Percentiles rank a stretch among this genome's conserved stretches.
These are phyloP conservation scores for Arthrobotrys sphaeroides DNA, from an alignment of 2,329 filamentous ascomycete genomes.

Conservation along the genomic window DNA sequence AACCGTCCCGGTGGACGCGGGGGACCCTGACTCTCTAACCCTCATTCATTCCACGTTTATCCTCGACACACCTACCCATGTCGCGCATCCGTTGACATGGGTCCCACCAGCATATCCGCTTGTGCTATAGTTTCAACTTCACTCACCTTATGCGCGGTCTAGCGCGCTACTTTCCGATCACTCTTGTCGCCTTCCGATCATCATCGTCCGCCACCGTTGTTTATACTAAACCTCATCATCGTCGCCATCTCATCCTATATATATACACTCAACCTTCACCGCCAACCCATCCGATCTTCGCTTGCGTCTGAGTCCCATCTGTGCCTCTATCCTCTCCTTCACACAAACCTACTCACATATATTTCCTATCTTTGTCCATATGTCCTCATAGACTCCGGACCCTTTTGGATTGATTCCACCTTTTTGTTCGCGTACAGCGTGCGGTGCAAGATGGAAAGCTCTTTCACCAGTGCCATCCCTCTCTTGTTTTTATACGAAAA, in stretches of 20 bases:
- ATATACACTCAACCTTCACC: conserved; percentile 14
- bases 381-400: conserved; percentile 38
- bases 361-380: conserved; percentile 45
- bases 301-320: neutral
- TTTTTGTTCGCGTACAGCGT: conserved; percentile 28
- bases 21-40: conserved; percentile 32
- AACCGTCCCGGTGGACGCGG: conserved; percentile 51
- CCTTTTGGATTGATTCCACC: conserved; percentile 15
- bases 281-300: neutral
- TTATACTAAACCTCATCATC: conserved; percentile 18
- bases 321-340: conserved; percentile 28
- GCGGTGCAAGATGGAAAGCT: neutral
- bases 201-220: conserved; percentile 1
- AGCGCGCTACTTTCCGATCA: conserved; percentile 34
- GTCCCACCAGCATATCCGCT: conserved; percentile 10
- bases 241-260: neutral
- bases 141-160: conserved; percentile 41
- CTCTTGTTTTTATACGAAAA: conserved; percentile 11
- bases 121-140: conserved; percentile 29
- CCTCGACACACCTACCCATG: conserved; percentile 24
- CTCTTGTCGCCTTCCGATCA: neutral
- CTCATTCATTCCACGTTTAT: conserved; percentile 14
- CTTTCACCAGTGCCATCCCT: neutral
- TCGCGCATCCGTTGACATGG: conserved; percentile 24
- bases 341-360: conserved; percentile 11